A percentile compares a stretch with the other conserved stretches of the same genome.
Evolutionary conservation across 108 stramenopile genomes (phyloP).

Genomic region (Pelagomonas calceolata): DNA sequence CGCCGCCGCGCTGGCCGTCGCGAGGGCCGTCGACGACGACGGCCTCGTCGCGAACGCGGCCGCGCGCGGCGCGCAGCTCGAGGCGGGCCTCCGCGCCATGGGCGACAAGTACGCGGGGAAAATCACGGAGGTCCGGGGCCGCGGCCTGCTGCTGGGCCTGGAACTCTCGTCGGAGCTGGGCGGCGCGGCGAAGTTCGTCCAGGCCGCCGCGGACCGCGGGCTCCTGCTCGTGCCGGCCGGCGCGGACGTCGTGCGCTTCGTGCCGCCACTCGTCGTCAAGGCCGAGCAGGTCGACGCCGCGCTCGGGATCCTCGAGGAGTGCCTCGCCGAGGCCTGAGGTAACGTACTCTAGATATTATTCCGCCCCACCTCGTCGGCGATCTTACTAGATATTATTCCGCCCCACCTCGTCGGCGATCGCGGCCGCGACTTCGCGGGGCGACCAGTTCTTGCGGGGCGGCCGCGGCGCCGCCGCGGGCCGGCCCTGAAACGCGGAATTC

Average conservation of each 20-base stretch:
- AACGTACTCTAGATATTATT: no score
- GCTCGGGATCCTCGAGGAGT: slow-evolving; percentile 59
- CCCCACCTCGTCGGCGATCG: no score
- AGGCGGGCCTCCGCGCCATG: slow-evolving; percentile 52
- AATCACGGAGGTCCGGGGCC: slow-evolving; percentile 75
- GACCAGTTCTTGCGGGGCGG: no score
- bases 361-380: no score
- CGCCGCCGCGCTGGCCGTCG: slow-evolving; percentile 73
- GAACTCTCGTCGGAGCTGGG: slow-evolving; percentile 57
- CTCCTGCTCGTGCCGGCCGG: slow-evolving; percentile 87
- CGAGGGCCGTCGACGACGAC: slow-evolving; percentile 63
- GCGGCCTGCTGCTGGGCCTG: slow-evolving; percentile 79
- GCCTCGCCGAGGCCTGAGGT: slow-evolving; percentile 44
- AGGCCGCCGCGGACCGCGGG: slow-evolving; percentile 65
- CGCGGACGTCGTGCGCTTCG: slow-evolving; percentile 76
- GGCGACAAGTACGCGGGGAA: slow-evolving; percentile 59
- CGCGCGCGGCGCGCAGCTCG: slow-evolving; percentile 71
- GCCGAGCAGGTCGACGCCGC: slow-evolving; percentile 64
- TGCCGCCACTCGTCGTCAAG: slow-evolving; percentile 77
- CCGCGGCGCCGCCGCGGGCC: no score
- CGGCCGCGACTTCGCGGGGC: no score
- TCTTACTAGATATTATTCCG: no score
- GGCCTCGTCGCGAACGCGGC: slow-evolving; percentile 70
- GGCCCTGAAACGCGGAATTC: no score
- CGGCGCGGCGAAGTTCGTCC: slow-evolving; percentile 73